Base-by-base conservation (phyloP, 768 basidiomycete species). In the Suillus subaureus region DNA sequence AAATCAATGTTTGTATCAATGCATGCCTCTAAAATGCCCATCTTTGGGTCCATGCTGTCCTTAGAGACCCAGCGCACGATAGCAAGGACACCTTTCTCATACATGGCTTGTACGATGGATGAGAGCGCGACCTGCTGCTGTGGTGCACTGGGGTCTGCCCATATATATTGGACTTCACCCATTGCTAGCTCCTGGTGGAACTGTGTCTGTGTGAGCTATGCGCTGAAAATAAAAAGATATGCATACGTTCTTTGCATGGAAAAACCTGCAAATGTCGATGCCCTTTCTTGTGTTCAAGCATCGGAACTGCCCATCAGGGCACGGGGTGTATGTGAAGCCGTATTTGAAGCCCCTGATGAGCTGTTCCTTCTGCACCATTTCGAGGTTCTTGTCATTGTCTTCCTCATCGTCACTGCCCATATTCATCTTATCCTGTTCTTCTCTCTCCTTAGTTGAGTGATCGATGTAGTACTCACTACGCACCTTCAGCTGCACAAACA, bases 261-360 rank as follows among this genome's bases (percentile, higher is more conserved):
- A 91, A 80, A 98, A 97, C 0, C 89, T 91, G 70, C 91, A 87
- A 51, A 99, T 87, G 61, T 97, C 93, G 56, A 99, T 90, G 0
- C 97, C 97, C 71, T 89, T 90, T 72, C 79, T 84, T 1, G 94
- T 92, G n/a, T 80, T 78, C 45, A 97, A 79, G 67, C 81, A 84
- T 37, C 86, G 85, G 70, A 95, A 97, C 62, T 89, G 88, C n/a
- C 88, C 93, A 61, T 94, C 93, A 2, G 93, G 91, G 76, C 90
- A 90, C 0, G 93, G 94, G 3, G 87, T 91, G 76, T 94, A 96
- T 1, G 92, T 91, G 2, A 93, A 85, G 23, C 96, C 96, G 71
- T 97, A 97, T 78, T 92, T 92, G 81, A 92, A 96, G 2, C 93
- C 94, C 68, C 83, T 80, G 28, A 93, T 81, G 11, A 96, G 86